Conservation (phyloP, 305 asterid genomes). For the Fraxinus sp. region DNA sequence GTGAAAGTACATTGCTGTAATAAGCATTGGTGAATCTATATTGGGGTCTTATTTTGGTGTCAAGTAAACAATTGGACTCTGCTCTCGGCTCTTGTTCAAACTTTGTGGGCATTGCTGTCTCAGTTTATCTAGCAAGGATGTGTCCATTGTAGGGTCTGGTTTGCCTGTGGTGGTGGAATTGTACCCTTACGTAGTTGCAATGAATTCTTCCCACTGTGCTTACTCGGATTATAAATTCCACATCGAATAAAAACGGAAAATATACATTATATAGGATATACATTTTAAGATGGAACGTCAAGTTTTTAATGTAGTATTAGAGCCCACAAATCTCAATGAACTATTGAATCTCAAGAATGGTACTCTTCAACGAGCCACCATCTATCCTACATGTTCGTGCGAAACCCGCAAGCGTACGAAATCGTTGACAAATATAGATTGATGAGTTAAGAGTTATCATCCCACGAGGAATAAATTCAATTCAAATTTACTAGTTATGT, state of each 20-base stretch:
- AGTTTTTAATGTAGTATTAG: too few relatives aligned
- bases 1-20: constrained; percentile 19
- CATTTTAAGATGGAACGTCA: not conserved
- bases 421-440: too few relatives aligned
- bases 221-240: constrained; percentile 4
- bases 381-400: too few relatives aligned
- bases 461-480: too few relatives aligned
- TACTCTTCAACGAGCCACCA: too few relatives aligned
- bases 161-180: constrained; percentile 40
- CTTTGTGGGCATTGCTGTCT: constrained; percentile 40
- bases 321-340: too few relatives aligned
- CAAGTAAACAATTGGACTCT: constrained; percentile 25
- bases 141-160: constrained; percentile 55
- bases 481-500: too few relatives aligned
- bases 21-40: constrained; percentile 33
- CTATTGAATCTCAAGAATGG: too few relatives aligned
- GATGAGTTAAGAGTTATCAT: too few relatives aligned
- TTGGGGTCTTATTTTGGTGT: constrained; percentile 34
- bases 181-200: constrained; percentile 52
- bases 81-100: not conserved
- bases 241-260: too few relatives aligned
- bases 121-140: constrained; percentile 33
- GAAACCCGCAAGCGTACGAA: too few relatives aligned
- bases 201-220: constrained; percentile 65
- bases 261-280: too few relatives aligned